Base-by-base conservation (phyloP, 257 asterid species). In the Solanum raphanifolium region DNA sequence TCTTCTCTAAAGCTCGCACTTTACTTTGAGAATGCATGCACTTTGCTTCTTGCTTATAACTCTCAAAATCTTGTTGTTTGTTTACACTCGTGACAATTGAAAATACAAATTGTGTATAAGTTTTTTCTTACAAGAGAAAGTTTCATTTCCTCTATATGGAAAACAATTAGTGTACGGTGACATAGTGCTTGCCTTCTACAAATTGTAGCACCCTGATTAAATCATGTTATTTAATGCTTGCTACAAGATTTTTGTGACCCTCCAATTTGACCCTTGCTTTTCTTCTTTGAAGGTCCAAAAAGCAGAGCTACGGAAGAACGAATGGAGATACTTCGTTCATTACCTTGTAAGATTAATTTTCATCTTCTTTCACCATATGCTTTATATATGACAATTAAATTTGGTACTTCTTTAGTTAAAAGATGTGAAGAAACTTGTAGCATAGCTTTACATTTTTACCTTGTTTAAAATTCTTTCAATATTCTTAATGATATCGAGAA, bases 281-380 rank as follows among this genome's bases (percentile, higher is more conserved):
- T 86, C 85, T 87, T 83, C 88, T 34, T 83, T 87, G 89, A 91
- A 97, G 99, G 98, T 96, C 89, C 98, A 96, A 96, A 95, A 89
- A 89, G 93, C 98, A 68, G 99, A 97, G 90, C 76, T 94, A 29
- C 94, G 98, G 89, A 95, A 96, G 95, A 94, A 94, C 13, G 97
- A 96, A 74, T 94, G 99, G 98, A 93, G 94, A 93, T 97, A 94
- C 92, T 94, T 93, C 88, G 94, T 96, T 87, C 99, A 97, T 93
- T 97, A 97, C 92, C 98, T 96, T 92, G 99, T 97, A 92, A 93
- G 98, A 91, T 39, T 41, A 46, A 52, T 86, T 83, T 83, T 55
- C 83, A 83, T 86, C 62, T 38, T 41, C 32, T 78, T 71, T 69
- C 43, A 16, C 55, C 11, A 58, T 87, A 52, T 76, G 81, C 72